Conservation (phyloP, 164 flowering plant genomes). For the Litsea cubeba region DNA sequence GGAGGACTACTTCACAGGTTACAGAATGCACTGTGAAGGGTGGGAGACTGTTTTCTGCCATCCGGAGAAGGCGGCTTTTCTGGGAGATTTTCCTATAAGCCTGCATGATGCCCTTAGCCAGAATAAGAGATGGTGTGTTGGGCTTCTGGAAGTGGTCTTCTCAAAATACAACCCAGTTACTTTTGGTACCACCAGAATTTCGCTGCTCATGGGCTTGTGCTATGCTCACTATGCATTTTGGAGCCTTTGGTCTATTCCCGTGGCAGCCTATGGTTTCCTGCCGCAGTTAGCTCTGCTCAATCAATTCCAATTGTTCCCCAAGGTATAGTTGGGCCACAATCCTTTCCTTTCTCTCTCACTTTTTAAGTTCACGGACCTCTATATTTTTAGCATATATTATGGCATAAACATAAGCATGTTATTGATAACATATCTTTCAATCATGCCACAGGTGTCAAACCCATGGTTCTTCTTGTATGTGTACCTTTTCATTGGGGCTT, state of each 20-base stretch:
- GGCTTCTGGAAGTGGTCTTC: constrained; percentile 48
- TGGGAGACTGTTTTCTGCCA: constrained; percentile 68
- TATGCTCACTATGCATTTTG: constrained; percentile 29
- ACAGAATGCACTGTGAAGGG: constrained; percentile 61
- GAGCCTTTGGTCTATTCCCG: constrained; percentile 49
- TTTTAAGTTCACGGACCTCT: neutral
- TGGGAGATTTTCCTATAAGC: constrained; percentile 53
- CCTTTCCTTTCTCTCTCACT: neutral
- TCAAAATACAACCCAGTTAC: constrained; percentile 46
- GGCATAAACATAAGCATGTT: neutral
- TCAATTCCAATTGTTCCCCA: constrained; percentile 44
- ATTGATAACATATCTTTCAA: neutral
- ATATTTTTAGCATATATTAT: neutral
- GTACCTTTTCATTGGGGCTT: constrained; percentile 52
- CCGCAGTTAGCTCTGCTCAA: constrained; percentile 60
- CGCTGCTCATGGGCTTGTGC: constrained; percentile 22
- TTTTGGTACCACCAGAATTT: constrained; percentile 33
- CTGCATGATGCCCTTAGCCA: constrained; percentile 51
- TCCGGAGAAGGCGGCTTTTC: constrained; percentile 62
- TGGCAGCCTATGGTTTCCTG: constrained; percentile 46
- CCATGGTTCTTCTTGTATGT: constrained; percentile 50
- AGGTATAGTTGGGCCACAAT: constrained; percentile 34
- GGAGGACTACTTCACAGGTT: constrained; percentile 81
- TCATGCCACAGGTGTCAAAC: constrained; percentile 36
- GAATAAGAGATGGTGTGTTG: constrained; percentile 59